phyloP scores from a whole-genome alignment of 2,329 filamentous ascomycete species.

The Didymosphaeria variabile region DNA sequence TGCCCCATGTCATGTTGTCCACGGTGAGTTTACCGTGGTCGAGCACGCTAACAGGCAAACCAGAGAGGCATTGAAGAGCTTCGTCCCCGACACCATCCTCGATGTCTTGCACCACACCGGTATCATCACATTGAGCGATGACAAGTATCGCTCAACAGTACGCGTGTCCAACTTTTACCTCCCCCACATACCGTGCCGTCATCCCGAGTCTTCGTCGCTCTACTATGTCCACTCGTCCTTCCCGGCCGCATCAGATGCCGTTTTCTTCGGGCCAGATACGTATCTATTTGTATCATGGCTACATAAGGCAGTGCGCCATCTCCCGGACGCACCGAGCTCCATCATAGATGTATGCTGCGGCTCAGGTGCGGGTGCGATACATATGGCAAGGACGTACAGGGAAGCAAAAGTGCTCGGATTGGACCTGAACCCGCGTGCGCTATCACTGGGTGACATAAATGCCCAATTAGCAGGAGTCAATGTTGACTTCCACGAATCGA shows the following conservation, averaged over 20 bases:
- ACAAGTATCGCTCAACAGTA: constrained; percentile 26
- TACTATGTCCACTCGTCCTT: constrained; percentile 38
- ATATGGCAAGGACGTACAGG: constrained; percentile 30
- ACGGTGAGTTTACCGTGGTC: background rate
- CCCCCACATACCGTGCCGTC: constrained; percentile 10
- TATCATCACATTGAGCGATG: constrained; percentile 18
- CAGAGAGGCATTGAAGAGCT: constrained; percentile 24
- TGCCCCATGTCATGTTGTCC: background rate
- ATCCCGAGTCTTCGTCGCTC: constrained; percentile 14
- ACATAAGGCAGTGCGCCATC: constrained; percentile 20
- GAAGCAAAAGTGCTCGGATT: constrained; percentile 28
- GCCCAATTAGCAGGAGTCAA: constrained; percentile 24
- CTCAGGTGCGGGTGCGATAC: constrained; percentile 36
- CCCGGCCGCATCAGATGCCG: constrained; percentile 30
- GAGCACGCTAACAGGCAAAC: background rate
- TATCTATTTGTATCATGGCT: constrained; percentile 34
- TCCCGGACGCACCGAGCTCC: constrained; percentile 19
- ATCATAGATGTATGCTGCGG: constrained; percentile 37
- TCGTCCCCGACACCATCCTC: constrained; percentile 27
- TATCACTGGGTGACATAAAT: constrained; percentile 29
- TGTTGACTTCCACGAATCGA: constrained; percentile 29
- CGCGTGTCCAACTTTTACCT: constrained; percentile 37
- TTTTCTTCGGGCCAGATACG: constrained; percentile 37
- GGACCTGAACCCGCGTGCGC: constrained; percentile 32
- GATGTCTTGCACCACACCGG: constrained; percentile 18